Evolutionary conservation across 805 yeast species (phyloP), one percentile per base, ranked within the genome.

Genomic region (Komagataella ulmi): DNA sequence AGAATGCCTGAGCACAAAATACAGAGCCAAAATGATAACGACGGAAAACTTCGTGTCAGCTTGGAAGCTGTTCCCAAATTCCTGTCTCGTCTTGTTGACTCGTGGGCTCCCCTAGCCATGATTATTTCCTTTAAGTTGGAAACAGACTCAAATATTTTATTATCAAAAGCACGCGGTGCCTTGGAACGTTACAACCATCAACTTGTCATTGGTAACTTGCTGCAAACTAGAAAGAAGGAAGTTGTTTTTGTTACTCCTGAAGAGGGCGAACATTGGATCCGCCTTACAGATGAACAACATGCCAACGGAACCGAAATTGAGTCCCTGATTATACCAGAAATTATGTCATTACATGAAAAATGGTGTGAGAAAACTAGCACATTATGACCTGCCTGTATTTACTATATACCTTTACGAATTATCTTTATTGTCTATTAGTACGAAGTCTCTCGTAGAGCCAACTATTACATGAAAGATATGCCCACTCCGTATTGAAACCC

Each of bases 11-110:
- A 88, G 59, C 99, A 93, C 68, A 93, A 93, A 68, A 93, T 93
- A 55, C 99, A 93, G 66, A 83, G 95, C 3, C 82, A 81, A 53
- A 30, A 30, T 10, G 80, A 78, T 21, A 77, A 73, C 30, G 78
- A 79, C 8, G 95, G 95, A 3, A 88, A 86, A 61, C 70, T 93
- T 47, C 78, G 84, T 7, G 87, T 93, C 8, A 85, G 89, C 58
- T 70, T 93, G 57, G 97, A 91, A 63, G 98, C 96, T 3, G 99
- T 93, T 3, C 99, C 99, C 17, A 93, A 93, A 62, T 91, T 93
- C 59, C 74, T 93, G 59, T 79, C 88, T 56, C 73, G 96, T 52
- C 70, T 93, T 54, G 97, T 90, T 1, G 95, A 88, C 56, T 76
- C 81, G 8, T 93, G 99, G 99, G 96, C 96, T 0, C 96, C 95